Percentiles rank a stretch among this genome's conserved stretches.
Conservation (phyloP, 768 basidiomycete genomes). For the Phanerochaete sordida region DNA sequence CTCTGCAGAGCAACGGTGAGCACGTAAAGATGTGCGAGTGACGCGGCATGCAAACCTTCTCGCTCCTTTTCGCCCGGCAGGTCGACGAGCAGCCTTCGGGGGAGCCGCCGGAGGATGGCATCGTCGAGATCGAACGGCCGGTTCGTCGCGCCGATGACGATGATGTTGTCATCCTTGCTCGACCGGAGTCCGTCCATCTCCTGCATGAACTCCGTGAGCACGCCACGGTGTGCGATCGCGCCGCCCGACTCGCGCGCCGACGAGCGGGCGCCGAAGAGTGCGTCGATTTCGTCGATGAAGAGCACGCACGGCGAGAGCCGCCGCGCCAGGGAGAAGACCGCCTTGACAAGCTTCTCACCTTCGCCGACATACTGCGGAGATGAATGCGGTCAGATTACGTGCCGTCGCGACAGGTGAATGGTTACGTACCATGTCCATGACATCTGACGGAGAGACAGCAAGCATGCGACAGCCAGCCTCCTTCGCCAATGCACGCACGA, state of each 20-base stretch:
- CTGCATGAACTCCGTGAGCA: slow-evolving; percentile 92
- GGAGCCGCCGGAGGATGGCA: slow-evolving; percentile 85
- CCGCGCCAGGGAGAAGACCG: slow-evolving; percentile 85
- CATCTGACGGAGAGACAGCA: slow-evolving; percentile 85
- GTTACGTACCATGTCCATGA: slow-evolving; percentile 85
- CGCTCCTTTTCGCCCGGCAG: slow-evolving; percentile 84
- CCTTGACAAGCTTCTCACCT: slow-evolving; percentile 86
- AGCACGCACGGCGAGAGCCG: slow-evolving; percentile 87
- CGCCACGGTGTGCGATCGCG: slow-evolving; percentile 78
- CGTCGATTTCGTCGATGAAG: slow-evolving; percentile 94
- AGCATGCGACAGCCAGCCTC: slow-evolving; percentile 95
- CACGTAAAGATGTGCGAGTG: not conserved
- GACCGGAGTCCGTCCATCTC: slow-evolving; percentile 94
- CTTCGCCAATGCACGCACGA: slow-evolving; percentile 87
- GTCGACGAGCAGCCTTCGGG: slow-evolving; percentile 84
- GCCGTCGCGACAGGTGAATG: not conserved
- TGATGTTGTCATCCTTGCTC: slow-evolving; percentile 73
- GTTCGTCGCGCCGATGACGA: slow-evolving; percentile 94
- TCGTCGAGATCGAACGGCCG: slow-evolving; percentile 89
- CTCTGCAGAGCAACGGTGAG: slow-evolving; percentile 39
- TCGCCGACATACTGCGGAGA: slow-evolving; percentile 74
- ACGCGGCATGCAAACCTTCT: slow-evolving; percentile 53
- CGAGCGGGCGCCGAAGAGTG: slow-evolving; percentile 83
- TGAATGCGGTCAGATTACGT: not conserved
- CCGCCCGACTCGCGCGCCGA: slow-evolving; percentile 76